phyloP scores from a whole-genome alignment of 208 protist species.

The Crithidia expoeki region DNA sequence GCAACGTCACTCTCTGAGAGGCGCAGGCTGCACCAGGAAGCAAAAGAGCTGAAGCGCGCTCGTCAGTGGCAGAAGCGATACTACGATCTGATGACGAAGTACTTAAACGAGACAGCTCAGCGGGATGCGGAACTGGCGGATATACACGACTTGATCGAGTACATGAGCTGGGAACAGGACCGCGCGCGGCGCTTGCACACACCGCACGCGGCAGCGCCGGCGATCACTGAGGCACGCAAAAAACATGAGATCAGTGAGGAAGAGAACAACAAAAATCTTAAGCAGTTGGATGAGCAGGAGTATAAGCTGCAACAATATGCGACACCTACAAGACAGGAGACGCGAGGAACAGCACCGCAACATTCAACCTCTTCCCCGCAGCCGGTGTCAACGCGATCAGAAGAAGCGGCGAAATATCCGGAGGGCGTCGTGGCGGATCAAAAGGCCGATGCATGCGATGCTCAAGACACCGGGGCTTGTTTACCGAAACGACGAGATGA shows the following conservation, averaged over 20 bases:
- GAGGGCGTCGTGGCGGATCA: too few species aligned
- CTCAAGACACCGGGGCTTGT: too few species aligned
- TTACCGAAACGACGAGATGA: too few species aligned
- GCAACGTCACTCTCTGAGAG: neutral
- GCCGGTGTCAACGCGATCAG: neutral
- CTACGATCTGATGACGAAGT: constrained; percentile 36
- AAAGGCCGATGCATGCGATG: too few species aligned
- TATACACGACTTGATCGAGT: constrained; percentile 54
- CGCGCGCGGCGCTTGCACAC: constrained; percentile 19
- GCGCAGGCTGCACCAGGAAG: neutral
- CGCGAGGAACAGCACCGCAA: constrained; percentile 4
- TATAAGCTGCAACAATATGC: neutral
- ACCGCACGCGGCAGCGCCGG: constrained; percentile 13
- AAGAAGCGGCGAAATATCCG: too few species aligned
- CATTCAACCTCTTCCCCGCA: neutral
- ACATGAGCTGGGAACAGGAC: constrained; percentile 60
- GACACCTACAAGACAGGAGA: neutral
- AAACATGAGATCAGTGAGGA: neutral
- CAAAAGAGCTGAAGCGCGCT: constrained; percentile 4
- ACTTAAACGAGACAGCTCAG: constrained; percentile 31
- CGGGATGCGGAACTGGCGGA: constrained; percentile 45
- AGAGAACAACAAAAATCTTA: neutral
- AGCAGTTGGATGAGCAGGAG: neutral
- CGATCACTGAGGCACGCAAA: constrained; percentile 4
- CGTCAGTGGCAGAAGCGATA: constrained; percentile 42